Conservation (phyloP, 768 basidiomycete species). For the Leucosporidium scottii region DNA sequence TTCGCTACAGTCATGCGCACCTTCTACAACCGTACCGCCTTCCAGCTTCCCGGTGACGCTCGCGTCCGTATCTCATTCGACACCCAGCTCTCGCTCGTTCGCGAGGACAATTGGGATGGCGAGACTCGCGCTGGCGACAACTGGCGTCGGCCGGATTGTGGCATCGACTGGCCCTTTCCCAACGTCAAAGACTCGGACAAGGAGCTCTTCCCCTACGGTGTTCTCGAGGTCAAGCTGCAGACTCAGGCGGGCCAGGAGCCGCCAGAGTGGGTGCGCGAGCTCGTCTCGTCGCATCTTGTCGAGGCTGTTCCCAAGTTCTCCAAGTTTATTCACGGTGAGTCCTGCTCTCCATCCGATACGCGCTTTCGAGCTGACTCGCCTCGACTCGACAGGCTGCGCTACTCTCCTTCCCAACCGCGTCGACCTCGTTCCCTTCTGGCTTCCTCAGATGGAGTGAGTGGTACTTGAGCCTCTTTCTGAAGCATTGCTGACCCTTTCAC, state of each 20-base stretch:
- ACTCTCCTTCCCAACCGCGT: slow-evolving; percentile 86
- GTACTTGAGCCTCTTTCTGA: too few species aligned
- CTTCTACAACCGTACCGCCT: slow-evolving; percentile 97
- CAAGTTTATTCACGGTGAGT: slow-evolving; percentile 41
- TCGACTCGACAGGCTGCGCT: slow-evolving; percentile 59
- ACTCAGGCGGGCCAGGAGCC: slow-evolving; percentile 94
- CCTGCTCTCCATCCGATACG: neutral
- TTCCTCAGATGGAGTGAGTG: slow-evolving; percentile 80
- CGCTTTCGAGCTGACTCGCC: slow-evolving; percentile 71
- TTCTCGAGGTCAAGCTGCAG: slow-evolving; percentile 94
- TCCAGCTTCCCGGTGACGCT: slow-evolving; percentile 98
- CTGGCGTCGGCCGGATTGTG: slow-evolving; percentile 87
- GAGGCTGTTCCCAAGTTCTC: slow-evolving; percentile 98
- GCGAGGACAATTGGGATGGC: slow-evolving; percentile 97
- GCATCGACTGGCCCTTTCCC: slow-evolving; percentile 79
- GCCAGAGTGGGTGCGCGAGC: slow-evolving; percentile 89
- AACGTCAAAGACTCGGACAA: slow-evolving; percentile 68
- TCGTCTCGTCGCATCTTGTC: slow-evolving; percentile 85
- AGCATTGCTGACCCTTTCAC: neutral
- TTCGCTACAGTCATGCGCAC: slow-evolving; percentile 70
- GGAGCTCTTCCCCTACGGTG: slow-evolving; percentile 93
- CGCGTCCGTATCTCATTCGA: slow-evolving; percentile 96
- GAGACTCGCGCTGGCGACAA: slow-evolving; percentile 66
- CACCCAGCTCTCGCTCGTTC: slow-evolving; percentile 85
- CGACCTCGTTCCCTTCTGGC: slow-evolving; percentile 96